Conservation (phyloP, 2,329 filamentous ascomycete genomes). For the Clathrospora elynae region DNA sequence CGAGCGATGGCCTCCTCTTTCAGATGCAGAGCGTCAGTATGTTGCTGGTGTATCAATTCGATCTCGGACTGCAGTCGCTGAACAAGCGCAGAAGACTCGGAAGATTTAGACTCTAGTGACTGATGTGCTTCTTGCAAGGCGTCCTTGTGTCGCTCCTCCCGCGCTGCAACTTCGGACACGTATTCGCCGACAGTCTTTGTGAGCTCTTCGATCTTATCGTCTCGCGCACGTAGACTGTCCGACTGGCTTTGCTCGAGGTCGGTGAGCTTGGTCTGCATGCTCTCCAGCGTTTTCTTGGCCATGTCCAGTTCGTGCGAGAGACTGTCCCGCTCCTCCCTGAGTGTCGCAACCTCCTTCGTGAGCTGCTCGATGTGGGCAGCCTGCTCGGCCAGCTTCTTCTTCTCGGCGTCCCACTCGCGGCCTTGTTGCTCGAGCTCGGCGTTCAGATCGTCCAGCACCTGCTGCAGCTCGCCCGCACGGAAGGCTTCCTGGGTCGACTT, state of each 20-base stretch:
- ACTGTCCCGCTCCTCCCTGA: constrained; percentile 35
- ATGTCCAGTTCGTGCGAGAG: constrained; percentile 29
- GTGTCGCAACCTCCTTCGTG: constrained; percentile 26
- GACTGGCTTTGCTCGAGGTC: constrained; percentile 39
- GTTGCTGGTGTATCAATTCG: constrained; percentile 36
- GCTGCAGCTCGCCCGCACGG: constrained; percentile 43
- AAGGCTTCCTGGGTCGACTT: constrained; percentile 40
- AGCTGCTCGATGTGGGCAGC: constrained; percentile 35
- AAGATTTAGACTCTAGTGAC: constrained; percentile 35
- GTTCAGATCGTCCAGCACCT: constrained; percentile 44
- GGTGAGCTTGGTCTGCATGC: constrained; percentile 33
- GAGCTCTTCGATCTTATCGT: constrained; percentile 38
- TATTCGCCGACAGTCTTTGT: constrained; percentile 34
- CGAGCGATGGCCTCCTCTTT: constrained; percentile 41
- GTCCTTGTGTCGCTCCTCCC: constrained; percentile 29
- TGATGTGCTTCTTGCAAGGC: constrained; percentile 32
- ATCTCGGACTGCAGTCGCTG: constrained; percentile 44
- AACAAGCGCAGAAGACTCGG: constrained; percentile 37
- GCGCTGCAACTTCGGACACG: constrained; percentile 27
- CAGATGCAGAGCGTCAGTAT: constrained; percentile 38
- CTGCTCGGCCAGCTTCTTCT: constrained; percentile 44
- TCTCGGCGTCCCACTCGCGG: constrained; percentile 44
- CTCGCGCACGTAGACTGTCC: constrained; percentile 32
- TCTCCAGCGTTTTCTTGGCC: constrained; percentile 32
- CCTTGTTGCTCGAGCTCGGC: constrained; percentile 44